Base-by-base conservation (phyloP, 805 yeast species). In the Martiniozyma abietophila region DNA sequence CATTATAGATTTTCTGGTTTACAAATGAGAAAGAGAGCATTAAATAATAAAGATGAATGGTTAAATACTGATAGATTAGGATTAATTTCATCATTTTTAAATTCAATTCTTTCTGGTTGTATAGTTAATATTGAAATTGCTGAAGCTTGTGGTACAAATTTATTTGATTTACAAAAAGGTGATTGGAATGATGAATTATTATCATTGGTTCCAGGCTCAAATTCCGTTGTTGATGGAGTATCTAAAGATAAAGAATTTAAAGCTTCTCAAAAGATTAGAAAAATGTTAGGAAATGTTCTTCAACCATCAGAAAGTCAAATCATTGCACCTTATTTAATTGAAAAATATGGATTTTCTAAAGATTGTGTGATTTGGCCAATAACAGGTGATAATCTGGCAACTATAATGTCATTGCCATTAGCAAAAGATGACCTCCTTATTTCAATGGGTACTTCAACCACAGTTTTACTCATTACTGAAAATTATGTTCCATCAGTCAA, bases 91-190 rank as follows among this genome's bases (percentile, higher is more conserved):
- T 75, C 80, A 35, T 86, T 86, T 49, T 59, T 85, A 21, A 76
- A 89, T 5, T 71, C 84, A 19, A 60, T 88, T 9, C 63, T 88
- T 20, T 56, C 76, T 27, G 94, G 94, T 8, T 47, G 63, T 35
- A 61, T 81, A 28, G 65, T 79, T 3, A 66, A 69, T 3, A 61
- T 84, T 37, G 96, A 86, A 46, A 78, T 79, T 47, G 75, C 84
- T 10, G 96, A 88, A 57, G 94, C 83, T 2, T 84, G 96, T 59
- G 96, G 96, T 8, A 85, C 85, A 92, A 88, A 88, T 48, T 49
- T 86, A 30, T 85, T 83, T 62, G 88, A 83, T 54, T 69, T 86
- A 26, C 43, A 60, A n/a, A 60, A 69, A 8, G 62, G 66, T 21
- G 53, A 64, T 14, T 85, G 73, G 64, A 65, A 75, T 49, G 70